phyloP scores from a whole-genome alignment of 208 protist species.

The Leishmania aethiopica region DNA sequence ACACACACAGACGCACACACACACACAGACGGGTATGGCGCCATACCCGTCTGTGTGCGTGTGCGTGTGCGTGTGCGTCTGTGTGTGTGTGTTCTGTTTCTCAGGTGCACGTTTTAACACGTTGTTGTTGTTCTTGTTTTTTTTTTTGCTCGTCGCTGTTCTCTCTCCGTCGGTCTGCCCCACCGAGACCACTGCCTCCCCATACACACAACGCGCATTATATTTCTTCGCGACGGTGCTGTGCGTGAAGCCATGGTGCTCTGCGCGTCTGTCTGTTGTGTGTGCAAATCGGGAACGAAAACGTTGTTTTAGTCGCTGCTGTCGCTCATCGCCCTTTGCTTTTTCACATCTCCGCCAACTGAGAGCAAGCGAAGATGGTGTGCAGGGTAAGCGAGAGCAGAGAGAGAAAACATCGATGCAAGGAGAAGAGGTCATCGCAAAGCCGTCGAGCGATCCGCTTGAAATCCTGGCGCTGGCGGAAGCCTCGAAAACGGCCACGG shows the following conservation, averaged over 20 bases:
- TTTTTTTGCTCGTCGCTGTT: not conserved
- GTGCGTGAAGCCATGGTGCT: too few relatives aligned
- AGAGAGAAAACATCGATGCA: not conserved
- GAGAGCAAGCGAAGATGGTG: not conserved
- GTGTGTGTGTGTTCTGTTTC: not conserved
- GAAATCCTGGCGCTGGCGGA: not conserved
- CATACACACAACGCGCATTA: not conserved
- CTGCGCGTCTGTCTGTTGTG: too few relatives aligned
- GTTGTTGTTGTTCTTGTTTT: not conserved
- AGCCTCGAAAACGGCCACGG: not conserved
- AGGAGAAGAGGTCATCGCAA: not conserved
- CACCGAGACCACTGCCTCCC: not conserved
- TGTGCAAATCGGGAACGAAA: too few relatives aligned
- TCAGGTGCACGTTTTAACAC: not conserved
- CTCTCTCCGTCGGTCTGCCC: not conserved
- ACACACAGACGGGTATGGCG: not conserved
- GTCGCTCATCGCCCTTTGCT: too few relatives aligned
- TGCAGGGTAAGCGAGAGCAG: not conserved
- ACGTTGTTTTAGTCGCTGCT: too few relatives aligned
- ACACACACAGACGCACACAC: not conserved
- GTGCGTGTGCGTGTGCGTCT: not conserved
- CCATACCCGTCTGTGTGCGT: constrained; percentile 1
- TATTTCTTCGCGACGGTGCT: too few relatives aligned
- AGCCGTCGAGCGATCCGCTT: not conserved
- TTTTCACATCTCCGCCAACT: not conserved